phyloP scores from a whole-genome alignment of 2,329 filamentous ascomycete species.

The Ceratocystis destructans region DNA sequence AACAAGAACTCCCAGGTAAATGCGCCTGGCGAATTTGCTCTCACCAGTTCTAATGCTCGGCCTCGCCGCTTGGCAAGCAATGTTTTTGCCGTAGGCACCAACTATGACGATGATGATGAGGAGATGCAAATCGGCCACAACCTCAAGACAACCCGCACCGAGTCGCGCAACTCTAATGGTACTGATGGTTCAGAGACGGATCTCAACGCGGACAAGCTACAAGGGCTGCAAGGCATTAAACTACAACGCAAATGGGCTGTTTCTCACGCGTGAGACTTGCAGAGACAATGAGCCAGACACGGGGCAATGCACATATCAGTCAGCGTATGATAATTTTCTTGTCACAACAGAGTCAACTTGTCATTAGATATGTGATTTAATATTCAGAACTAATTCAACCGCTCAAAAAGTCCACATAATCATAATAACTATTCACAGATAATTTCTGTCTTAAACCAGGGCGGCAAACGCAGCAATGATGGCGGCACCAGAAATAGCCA shows the following conservation, averaged over 20 bases:
- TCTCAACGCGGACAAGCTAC: slow-evolving; percentile 5
- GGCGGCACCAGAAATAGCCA: slow-evolving; percentile 27
- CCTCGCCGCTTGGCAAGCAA: slow-evolving; percentile 5
- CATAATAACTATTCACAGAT: not conserved
- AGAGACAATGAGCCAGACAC: not conserved
- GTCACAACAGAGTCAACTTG: not conserved
- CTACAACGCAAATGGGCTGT: slow-evolving; percentile 19
- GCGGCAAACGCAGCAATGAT: slow-evolving; percentile 29
- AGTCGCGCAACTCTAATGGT: slow-evolving; percentile 15
- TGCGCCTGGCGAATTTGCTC: not conserved
- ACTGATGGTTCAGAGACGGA: slow-evolving; percentile 16
- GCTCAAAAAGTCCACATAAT: not conserved
- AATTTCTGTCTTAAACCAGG: slow-evolving; percentile 25
- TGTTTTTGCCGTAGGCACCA: slow-evolving; percentile 18
- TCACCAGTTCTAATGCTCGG: not conserved
- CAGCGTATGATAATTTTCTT: too few species aligned
- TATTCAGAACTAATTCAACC: not conserved
- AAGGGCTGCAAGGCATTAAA: slow-evolving; percentile 14
- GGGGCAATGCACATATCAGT: not conserved
- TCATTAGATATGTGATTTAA: slow-evolving; percentile 5
- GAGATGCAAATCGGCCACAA: slow-evolving; percentile 18
- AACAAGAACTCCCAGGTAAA: not conserved
- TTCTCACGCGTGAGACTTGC: slow-evolving; percentile 12
- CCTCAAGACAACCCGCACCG: slow-evolving; percentile 13
- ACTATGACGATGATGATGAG: slow-evolving; percentile 17